Evolutionary conservation across 306 rosid species (phyloP), one percentile per base, ranked within the genome.

Genomic region (Senna tora): DNA sequence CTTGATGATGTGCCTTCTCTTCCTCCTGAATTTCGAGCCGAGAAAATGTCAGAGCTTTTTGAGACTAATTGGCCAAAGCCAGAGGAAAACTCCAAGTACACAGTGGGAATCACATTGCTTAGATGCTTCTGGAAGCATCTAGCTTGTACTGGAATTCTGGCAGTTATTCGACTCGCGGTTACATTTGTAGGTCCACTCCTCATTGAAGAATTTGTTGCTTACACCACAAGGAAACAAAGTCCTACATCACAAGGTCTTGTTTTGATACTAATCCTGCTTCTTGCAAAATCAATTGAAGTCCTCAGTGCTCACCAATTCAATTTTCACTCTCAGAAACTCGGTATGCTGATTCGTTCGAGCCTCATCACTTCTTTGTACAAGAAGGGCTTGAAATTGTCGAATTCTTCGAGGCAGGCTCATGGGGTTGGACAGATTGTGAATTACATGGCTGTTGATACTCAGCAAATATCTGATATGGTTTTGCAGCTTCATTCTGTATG

Each of bases 391-490:
- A 86, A 83, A 67, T 20, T 92, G 66, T 81, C 97, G 0, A 80
- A 92, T 69, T 86, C 97, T 33, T 85, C 90, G 8, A 50, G 97
- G 32, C 97, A 92, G 73, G 56, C 85, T 67, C 96, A 89, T 34
- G 97, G 97, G 2, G 80, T 90, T 2, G 97, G 97, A 9, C 96
- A 92, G 78, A 80, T 92, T 39, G 97, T 92, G 68, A 92, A 92
- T 42, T 87, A 89, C 80, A 92, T 92, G 96, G 90, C 96, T 20
- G 94, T 89, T 20, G 97, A 92, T 88, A 92, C 94, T 2, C 97
- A 89, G 21, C 97, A 92, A 28, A 84, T 92, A 7, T 77, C 97
- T 0, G 89, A 89, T 71, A 76, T 92, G 94, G 87, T 89, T 94
- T 16, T 78, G 46, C 97, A 84, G 85, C 75, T 92, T 49, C 96